Base-by-base conservation (phyloP, 2,329 filamentous ascomycete species). In the Phaeosphaeriaceae sp. region DNA sequence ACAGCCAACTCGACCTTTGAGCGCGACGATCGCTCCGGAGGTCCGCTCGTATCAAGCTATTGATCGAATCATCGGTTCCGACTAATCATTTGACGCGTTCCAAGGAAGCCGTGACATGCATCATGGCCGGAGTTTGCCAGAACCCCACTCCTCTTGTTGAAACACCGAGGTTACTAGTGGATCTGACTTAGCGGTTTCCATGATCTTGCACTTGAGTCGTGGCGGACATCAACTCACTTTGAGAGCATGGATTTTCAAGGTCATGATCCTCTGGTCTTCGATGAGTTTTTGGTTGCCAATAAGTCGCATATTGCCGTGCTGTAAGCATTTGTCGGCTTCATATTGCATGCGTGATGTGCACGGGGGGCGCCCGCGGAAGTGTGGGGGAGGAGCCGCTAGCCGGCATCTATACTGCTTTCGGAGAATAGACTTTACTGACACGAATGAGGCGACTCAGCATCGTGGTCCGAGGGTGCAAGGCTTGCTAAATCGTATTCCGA, bases 311-410 rank as follows among this genome's bases (percentile, higher is more conserved):
- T 3, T 15, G 15, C 3, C 15, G 15, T 6, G n/a, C 35, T 13
- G 17, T 40, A 13, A 40, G 17, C 22, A 49, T 49, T 30, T 19
- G 23, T 26, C 13, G 13, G 19, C 24, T n/a, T 22, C n/a, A 47
- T 26, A 7, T 26, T 3, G 22, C 22, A 19, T 30, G n/a, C 8
- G n/a, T 46, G 44, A n/a, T 24, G 35, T 50, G 35, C 17, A 49
- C 30, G 48, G 24, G 51, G n/a, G n/a, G 42, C 43, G n/a, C 40
- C 35, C 15, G 15, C 15, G 8, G 17, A 54, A 43, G 19, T 55
- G 56, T 58, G 56, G 56, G 56, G 52, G 26, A 44, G 35, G 48
- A 30, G 52, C 51, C 56, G 52, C 52, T 51, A 55, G 44, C 48
- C 52, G 47, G 52, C 46, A 49, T 35, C 55, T 50, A 54, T 52